These are phyloP conservation scores for Wickerhamomyces sp. DNA, from an alignment of 1,139 yeast genomes.

Conservation along the genomic window DNA sequence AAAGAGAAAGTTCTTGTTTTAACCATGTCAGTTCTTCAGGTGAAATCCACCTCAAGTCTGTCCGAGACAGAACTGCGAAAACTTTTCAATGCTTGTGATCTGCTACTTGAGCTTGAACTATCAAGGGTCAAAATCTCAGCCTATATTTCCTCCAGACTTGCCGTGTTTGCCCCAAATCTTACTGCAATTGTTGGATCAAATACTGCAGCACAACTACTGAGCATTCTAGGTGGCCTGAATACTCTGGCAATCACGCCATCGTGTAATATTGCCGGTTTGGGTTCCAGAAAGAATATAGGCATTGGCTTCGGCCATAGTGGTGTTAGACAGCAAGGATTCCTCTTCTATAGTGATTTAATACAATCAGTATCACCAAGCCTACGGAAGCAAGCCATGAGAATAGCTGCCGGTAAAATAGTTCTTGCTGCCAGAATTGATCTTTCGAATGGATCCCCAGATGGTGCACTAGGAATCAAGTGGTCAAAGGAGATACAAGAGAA, in stretches of 20 bases:
- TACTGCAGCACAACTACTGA: constrained; percentile 69
- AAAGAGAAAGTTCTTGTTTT: constrained; percentile 69
- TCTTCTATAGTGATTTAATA: constrained; percentile 49
- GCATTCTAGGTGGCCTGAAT: constrained; percentile 67
- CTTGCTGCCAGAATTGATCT: constrained; percentile 83
- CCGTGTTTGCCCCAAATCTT: constrained; percentile 71
- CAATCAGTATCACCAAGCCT: constrained; percentile 50
- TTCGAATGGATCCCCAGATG: constrained; percentile 39
- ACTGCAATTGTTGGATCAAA: constrained; percentile 67
- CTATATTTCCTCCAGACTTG: constrained; percentile 54
- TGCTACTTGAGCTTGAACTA: constrained; percentile 42
- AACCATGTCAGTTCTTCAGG: constrained; percentile 64
- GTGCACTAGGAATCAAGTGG: constrained; percentile 55
- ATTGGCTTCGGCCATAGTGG: constrained; percentile 40
- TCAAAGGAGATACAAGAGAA: constrained; percentile 53
- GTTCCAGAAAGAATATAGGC: constrained; percentile 52
- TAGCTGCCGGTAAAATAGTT: constrained; percentile 72
- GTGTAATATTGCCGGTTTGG: constrained; percentile 78
- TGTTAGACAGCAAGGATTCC: constrained; percentile 60
- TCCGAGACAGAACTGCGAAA: constrained; percentile 33
- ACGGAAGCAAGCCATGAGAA: constrained; percentile 68
- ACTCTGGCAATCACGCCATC: constrained; percentile 71
- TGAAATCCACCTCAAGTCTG: constrained; percentile 26
- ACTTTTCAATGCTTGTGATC: constrained; percentile 42
- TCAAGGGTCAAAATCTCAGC: constrained; percentile 41